phyloP scores from a whole-genome alignment of 164 flowering plant species.

The Litsea cubeba region DNA sequence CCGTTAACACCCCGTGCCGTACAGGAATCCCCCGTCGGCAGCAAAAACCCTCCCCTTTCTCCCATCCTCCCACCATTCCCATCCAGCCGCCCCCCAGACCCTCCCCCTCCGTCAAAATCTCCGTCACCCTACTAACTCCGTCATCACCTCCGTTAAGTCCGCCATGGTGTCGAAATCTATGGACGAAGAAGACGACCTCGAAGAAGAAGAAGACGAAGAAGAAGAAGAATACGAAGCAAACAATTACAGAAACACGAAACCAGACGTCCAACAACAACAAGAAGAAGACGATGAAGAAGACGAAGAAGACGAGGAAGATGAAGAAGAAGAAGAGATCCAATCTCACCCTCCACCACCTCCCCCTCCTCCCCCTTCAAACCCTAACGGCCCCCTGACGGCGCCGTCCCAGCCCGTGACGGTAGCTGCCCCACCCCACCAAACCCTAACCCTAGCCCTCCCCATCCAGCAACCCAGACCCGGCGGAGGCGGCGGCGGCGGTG shows the following conservation, averaged over 20 bases:
- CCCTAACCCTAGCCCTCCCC: conserved; percentile 53
- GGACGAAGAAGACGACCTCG: conserved; percentile 48
- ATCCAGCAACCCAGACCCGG: conserved; percentile 24
- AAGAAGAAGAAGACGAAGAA: conserved; percentile 42
- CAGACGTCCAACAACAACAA: neutral
- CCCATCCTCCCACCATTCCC: neutral
- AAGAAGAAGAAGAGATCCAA: conserved; percentile 21
- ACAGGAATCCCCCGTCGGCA: conserved; percentile 24
- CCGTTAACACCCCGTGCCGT: conserved; percentile 10
- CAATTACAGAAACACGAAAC: neutral
- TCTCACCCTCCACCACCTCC: conserved; percentile 30
- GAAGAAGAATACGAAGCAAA: conserved; percentile 5
- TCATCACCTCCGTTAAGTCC: neutral
- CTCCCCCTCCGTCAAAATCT: neutral
- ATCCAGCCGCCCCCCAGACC: conserved; percentile 2
- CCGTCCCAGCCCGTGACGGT: conserved; percentile 19
- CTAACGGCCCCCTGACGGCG: conserved; percentile 7
- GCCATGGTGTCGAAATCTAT: conserved; percentile 16
- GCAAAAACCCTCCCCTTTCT: conserved; percentile 13
- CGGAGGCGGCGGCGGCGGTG: conserved; percentile 18
- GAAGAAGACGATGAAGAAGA: neutral
- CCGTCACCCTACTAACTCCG: neutral
- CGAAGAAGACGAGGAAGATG: neutral
- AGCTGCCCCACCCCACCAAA: conserved; percentile 27
- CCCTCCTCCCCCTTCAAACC: conserved; percentile 20